Evolutionary conservation across 805 yeast species (phyloP).

Genomic region (Hanseniaspora valbyensis): DNA sequence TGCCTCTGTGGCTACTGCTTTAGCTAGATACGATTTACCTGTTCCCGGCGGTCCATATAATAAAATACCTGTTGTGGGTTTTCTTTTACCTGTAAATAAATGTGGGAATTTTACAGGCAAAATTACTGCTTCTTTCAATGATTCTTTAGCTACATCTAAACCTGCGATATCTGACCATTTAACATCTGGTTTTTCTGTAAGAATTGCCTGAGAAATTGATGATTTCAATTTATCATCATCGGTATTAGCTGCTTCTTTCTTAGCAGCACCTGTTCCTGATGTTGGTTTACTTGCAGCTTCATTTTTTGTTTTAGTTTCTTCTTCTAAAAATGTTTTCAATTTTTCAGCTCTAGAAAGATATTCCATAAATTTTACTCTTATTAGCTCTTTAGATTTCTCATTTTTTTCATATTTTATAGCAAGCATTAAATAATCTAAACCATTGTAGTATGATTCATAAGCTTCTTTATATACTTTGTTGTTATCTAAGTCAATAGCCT

Average conservation of each 20-base stretch:
- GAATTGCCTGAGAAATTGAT: slow-evolving; percentile 82
- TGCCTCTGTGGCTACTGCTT: slow-evolving; percentile 98
- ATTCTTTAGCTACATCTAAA: slow-evolving; percentile 87
- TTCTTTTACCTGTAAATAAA: slow-evolving; percentile 83
- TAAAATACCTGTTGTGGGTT: slow-evolving; percentile 83
- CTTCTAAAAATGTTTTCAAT: slow-evolving; percentile 76
- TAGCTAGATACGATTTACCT: slow-evolving; percentile 92
- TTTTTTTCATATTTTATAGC: slow-evolving; percentile 93
- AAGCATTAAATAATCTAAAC: slow-evolving; percentile 86
- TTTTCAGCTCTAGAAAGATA: slow-evolving; percentile 89
- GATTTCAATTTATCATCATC: slow-evolving; percentile 73
- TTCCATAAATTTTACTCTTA: slow-evolving; percentile 80
- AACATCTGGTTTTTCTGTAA: slow-evolving; percentile 85
- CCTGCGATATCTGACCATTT: slow-evolving; percentile 96
- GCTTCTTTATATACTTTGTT: slow-evolving; percentile 89
- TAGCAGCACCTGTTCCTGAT: slow-evolving; percentile 42
- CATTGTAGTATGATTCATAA: slow-evolving; percentile 81
- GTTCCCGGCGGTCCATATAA: slow-evolving; percentile 94
- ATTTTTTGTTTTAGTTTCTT: slow-evolving; percentile 35
- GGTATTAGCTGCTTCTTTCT: slow-evolving; percentile 53
- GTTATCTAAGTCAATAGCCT: slow-evolving; percentile 89
- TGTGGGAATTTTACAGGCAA: slow-evolving; percentile 95
- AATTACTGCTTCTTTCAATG: slow-evolving; percentile 92
- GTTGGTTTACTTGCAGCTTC: slow-evolving; percentile 32
- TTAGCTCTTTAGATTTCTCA: slow-evolving; percentile 75